Evolutionary conservation across 2,329 filamentous ascomycete species (phyloP), one percentile per base, ranked within the genome.

Genomic region (Colletotrichum musae): DNA sequence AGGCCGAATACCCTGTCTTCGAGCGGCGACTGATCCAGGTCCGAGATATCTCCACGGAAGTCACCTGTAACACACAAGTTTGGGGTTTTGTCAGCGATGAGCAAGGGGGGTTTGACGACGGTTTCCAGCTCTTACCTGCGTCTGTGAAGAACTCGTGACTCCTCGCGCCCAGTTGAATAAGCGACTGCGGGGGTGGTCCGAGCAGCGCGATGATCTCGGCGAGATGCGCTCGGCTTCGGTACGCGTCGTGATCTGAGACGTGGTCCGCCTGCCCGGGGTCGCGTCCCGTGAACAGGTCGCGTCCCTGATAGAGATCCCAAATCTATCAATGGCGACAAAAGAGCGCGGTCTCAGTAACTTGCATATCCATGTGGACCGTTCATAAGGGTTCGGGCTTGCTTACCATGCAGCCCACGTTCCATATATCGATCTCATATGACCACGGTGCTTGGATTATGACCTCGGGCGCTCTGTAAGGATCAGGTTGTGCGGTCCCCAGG

Each of bases 271-370:
- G 18, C 71, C 82, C 78, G 1, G 79, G 77, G 58, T 85, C 83
- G 0, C 78, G 48, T 50, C 81, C 78, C 3, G 77, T 77, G 68
- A 87, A 88, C 28, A 88, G 74, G 26, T 78, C 80, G 0, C 71
- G 75, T 4, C 83, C 82, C 76, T 88, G 81, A 62, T 82, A 87
- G 1, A 87, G 51, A 58, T 86, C 77, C 85, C 84, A 88, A 32
- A 85, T 80, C 84, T 85, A 13, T 18, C 10, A 10, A 36, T 36
- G 32, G 32, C 32, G 7, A 36, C 2, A 36, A 36, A 10, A 36
- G 32, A 2, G 32, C 18, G 9, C 10, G 9, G 2, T 36, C 6
- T 36, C 32, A 36, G 32, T 10, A 36, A 18, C 18, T 18, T 18
- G 18, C 18, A 18, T 18, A 18, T 18, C 18, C 18, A 18, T 18